Conservation (phyloP, 2,329 filamentous ascomycete species). For the Podosphaera xanthii region DNA sequence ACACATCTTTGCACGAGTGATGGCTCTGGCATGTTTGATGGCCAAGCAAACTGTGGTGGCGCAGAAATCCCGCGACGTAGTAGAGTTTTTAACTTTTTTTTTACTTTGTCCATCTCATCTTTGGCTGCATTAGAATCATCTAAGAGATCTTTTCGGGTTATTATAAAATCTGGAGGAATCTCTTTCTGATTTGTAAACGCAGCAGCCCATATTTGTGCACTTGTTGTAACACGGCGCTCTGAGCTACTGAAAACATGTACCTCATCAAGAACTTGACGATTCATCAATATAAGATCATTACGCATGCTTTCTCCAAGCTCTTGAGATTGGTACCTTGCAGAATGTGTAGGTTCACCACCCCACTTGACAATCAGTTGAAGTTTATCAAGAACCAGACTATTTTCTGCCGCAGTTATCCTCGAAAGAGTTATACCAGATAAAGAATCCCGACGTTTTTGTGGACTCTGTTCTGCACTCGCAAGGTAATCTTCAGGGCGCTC, state of each 20-base stretch:
- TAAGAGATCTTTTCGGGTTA: conserved; percentile 76
- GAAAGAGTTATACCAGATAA: conserved; percentile 80
- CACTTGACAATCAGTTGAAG: conserved; percentile 95
- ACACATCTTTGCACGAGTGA: conserved; percentile 81
- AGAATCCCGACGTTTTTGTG: conserved; percentile 53
- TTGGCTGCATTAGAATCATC: conserved; percentile 98
- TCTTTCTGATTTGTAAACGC: conserved; percentile 78
- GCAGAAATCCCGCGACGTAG: conserved; percentile 81
- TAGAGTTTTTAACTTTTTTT: conserved; percentile 93
- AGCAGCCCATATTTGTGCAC: conserved; percentile 84
- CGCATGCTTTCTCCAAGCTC: conserved; percentile 91
- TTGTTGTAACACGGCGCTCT: conserved; percentile 80
- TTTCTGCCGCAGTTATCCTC: conserved; percentile 77
- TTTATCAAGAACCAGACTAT: conserved; percentile 84
- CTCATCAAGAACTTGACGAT: conserved; percentile 75
- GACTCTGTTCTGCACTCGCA: conserved; percentile 18
- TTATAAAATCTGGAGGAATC: conserved; percentile 64
- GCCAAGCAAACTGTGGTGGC: conserved; percentile 95
- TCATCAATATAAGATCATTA: conserved; percentile 81
- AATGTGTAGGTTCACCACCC: conserved; percentile 95
- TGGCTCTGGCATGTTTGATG: conserved; percentile 79
- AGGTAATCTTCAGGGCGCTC: neutral
- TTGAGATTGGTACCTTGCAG: conserved; percentile 83
- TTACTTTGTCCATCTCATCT: conserved; percentile 98
- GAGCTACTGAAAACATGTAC: conserved; percentile 92